Evolutionary conservation across 176 grass and related monocot genomes (phyloP).

Genomic region (Alopecurus myosuroides): DNA sequence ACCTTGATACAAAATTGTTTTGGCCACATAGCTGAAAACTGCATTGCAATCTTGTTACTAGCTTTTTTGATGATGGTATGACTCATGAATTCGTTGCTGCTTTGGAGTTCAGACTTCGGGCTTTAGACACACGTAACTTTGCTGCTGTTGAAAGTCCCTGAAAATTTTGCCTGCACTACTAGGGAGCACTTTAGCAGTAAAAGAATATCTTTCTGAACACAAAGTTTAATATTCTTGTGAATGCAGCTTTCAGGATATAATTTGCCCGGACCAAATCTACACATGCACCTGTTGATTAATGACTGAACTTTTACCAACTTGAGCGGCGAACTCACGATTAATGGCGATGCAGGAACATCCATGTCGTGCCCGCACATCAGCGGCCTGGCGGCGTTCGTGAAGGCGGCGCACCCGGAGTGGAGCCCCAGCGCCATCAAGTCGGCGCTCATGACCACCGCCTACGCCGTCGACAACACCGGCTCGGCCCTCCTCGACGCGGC

Average conservation of each 20-base stretch:
- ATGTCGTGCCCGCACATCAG: conserved; percentile 98
- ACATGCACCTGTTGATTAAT: not conserved
- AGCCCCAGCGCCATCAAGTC: conserved; percentile 92
- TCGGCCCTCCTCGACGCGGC: conserved; percentile 57
- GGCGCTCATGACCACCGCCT: conserved; percentile 87
- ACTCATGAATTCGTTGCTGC: not conserved
- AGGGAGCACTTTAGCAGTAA: not conserved
- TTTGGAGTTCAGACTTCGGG: not conserved
- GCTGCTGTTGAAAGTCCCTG: not conserved
- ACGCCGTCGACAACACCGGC: conserved; percentile 65
- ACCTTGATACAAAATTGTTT: not conserved
- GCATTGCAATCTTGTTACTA: not conserved
- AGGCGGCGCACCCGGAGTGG: conserved; percentile 82
- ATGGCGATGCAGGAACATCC: conserved; percentile 62
- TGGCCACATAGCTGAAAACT: not conserved
- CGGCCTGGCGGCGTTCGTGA: conserved; percentile 69
- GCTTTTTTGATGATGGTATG: not conserved
- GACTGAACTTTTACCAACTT: not conserved
- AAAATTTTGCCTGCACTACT: not conserved
- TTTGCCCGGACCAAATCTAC: not conserved
- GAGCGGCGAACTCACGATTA: not conserved
- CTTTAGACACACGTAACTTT: not conserved
- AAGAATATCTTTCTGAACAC: not conserved
- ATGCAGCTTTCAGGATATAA: not conserved
- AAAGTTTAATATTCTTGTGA: not conserved